phyloP scores from a whole-genome alignment of 345 rosid species.

The Acer negundo region DNA sequence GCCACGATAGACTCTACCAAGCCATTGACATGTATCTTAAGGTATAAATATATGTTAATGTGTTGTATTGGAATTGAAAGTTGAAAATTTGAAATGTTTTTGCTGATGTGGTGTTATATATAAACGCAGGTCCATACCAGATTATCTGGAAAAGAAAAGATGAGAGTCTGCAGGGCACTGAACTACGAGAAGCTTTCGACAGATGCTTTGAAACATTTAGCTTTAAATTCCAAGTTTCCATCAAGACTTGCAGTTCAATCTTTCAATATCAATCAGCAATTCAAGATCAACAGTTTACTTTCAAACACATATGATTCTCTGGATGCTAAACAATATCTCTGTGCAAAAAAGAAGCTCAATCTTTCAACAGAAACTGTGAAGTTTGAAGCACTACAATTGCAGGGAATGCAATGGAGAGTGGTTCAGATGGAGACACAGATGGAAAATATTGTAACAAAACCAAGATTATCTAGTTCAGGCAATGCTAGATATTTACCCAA shows the following conservation, averaged over 20 bases:
- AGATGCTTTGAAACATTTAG: constrained; percentile 31
- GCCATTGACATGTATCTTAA: constrained; percentile 54
- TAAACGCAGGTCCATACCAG: constrained; percentile 44
- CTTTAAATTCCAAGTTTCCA: constrained; percentile 44
- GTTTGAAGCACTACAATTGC: constrained; percentile 21
- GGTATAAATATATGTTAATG: constrained; percentile 30
- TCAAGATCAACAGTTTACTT: constrained; percentile 20
- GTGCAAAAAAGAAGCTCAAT: constrained; percentile 22
- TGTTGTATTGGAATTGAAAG: background rate
- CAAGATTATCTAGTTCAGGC: constrained; percentile 24
- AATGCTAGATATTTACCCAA: constrained; percentile 36
- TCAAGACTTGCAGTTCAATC: constrained; percentile 30
- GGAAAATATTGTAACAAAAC: constrained; percentile 21
- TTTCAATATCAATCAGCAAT: constrained; percentile 29
- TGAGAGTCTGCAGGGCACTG: constrained; percentile 36
- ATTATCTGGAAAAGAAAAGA: constrained; percentile 36
- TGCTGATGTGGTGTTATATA: background rate
- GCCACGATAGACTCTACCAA: constrained; percentile 39
- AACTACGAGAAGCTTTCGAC: constrained; percentile 49
- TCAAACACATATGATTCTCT: background rate
- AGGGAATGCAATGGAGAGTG: constrained; percentile 27
- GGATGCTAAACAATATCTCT: constrained; percentile 8
- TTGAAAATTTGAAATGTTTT: background rate
- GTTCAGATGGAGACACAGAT: constrained; percentile 31
- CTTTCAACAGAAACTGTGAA: constrained; percentile 21